Evolutionary conservation across 805 yeast genomes (phyloP).

Genomic region (Wickerhamomyces silvicola): DNA sequence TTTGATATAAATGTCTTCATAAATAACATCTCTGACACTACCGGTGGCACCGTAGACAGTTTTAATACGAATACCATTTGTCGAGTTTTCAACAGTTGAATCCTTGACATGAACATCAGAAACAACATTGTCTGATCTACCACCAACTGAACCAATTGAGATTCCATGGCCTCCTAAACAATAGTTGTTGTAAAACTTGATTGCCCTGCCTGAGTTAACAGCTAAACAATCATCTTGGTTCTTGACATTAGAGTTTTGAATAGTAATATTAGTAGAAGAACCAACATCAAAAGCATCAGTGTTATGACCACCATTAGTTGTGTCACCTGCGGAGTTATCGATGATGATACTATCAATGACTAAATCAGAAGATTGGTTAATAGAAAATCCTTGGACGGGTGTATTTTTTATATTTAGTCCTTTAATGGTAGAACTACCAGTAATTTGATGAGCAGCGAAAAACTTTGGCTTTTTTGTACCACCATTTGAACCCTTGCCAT

Average conservation of each 20-base stretch:
- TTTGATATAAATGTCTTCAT: slow-evolving; percentile 3
- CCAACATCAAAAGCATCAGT: slow-evolving; percentile 16
- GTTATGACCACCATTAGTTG: slow-evolving; percentile 10
- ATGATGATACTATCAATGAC: slow-evolving; percentile 5
- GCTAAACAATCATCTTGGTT: slow-evolving; percentile 18
- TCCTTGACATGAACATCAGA: slow-evolving; percentile 5
- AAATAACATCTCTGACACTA: slow-evolving; percentile 9
- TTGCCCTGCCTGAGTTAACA: slow-evolving; percentile 12
- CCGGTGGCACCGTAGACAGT: slow-evolving; percentile 15
- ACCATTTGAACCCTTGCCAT: slow-evolving; percentile 11
- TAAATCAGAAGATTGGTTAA: slow-evolving; percentile 5
- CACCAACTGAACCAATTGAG: slow-evolving; percentile 16
- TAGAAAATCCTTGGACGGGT: slow-evolving; percentile 10
- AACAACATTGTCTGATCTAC: slow-evolving; percentile 9
- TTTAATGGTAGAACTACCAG: slow-evolving; percentile 4
- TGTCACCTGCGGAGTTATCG: slow-evolving; percentile 11
- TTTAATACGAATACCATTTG: slow-evolving; percentile 13
- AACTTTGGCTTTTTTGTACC: slow-evolving; percentile 14
- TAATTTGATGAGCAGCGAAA: slow-evolving; percentile 8
- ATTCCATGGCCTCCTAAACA: slow-evolving; percentile 17
- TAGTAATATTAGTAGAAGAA: slow-evolving; percentile 4
- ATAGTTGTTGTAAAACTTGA: slow-evolving; percentile 8
- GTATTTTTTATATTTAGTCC: slow-evolving; percentile 10
- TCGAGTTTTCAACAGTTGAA: slow-evolving; percentile 7
- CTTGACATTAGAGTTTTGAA: slow-evolving; percentile 7